A percentile compares a stretch with the other conserved stretches of the same genome.
These are phyloP conservation scores for Euphorbia pulcherrima DNA, from an alignment of 345 rosid genomes.

Conservation along the genomic window DNA sequence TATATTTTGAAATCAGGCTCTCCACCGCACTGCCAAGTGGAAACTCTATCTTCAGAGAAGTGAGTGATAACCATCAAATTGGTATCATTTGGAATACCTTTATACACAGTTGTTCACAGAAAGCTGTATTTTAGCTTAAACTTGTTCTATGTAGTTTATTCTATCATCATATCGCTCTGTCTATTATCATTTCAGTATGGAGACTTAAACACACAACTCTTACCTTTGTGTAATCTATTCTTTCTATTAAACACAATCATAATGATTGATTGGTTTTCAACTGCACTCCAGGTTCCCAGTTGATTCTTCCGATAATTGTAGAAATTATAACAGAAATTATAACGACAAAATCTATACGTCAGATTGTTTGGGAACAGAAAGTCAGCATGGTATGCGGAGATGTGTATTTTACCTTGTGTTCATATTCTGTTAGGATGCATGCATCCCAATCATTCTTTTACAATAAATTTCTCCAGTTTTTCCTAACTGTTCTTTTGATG, in stretches of 20 bases:
- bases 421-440: slow-evolving; percentile 13
- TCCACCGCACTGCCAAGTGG: slow-evolving; percentile 30
- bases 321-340: slow-evolving; percentile 15
- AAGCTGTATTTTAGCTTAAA: slow-evolving; percentile 3
- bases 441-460: too few relatives aligned
- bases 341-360: slow-evolving; percentile 23
- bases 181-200: neutral
- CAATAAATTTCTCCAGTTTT: neutral
- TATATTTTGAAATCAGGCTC: slow-evolving; percentile 41
- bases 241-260: neutral
- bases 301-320: slow-evolving; percentile 24
- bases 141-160: neutral
- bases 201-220: neutral
- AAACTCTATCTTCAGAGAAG: slow-evolving; percentile 44
- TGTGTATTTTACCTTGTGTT: slow-evolving; percentile 16
- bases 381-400: slow-evolving; percentile 41
- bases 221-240: slow-evolving; percentile 9
- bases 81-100: neutral
- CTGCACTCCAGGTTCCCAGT: slow-evolving; percentile 28
- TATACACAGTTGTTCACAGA: neutral
- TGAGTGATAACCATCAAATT: slow-evolving; percentile 24
- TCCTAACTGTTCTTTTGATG: neutral
- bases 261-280: slow-evolving; percentile 15
- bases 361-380: slow-evolving; percentile 29
- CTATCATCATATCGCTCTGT: slow-evolving; percentile 1